Evolutionary conservation across 2,329 filamentous ascomycete genomes (phyloP).

Genomic region (Zymoseptoria crescenta): DNA sequence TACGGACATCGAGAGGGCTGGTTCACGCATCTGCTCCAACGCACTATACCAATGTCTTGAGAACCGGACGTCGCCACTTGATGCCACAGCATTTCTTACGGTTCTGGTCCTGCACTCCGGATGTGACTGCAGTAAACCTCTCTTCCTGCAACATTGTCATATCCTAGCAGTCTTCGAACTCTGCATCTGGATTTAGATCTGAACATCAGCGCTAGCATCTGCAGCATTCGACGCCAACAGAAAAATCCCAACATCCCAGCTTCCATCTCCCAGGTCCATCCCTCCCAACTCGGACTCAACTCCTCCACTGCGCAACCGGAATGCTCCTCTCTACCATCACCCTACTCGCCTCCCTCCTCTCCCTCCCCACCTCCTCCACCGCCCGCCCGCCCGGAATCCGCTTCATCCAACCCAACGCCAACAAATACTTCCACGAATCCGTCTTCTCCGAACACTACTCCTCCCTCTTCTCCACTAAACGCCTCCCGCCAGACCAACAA

Average conservation of each 20-base stretch:
- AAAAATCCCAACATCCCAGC: no score
- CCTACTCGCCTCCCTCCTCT: background rate
- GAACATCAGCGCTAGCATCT: background rate
- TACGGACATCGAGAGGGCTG: background rate
- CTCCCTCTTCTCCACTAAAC: constrained; percentile 45
- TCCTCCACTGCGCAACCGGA: background rate
- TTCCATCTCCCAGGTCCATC: background rate
- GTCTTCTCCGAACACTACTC: constrained; percentile 51
- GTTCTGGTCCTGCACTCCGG: background rate
- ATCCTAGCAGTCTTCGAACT: background rate
- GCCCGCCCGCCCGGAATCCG: background rate
- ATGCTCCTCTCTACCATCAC: background rate
- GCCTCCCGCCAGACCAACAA: constrained; percentile 42
- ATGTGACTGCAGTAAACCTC: background rate
- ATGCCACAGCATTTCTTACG: background rate
- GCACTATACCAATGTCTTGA: background rate
- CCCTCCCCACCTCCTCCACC: background rate
- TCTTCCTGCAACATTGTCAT: background rate
- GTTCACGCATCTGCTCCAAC: background rate
- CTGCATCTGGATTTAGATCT: background rate
- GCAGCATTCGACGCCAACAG: no score
- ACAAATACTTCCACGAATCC: constrained; percentile 47
- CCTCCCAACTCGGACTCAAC: background rate
- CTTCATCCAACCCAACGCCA: constrained; percentile 22
- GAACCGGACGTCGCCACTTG: background rate